phyloP scores from a whole-genome alignment of 2,329 filamentous ascomycete species.

The Cadophora sp. region DNA sequence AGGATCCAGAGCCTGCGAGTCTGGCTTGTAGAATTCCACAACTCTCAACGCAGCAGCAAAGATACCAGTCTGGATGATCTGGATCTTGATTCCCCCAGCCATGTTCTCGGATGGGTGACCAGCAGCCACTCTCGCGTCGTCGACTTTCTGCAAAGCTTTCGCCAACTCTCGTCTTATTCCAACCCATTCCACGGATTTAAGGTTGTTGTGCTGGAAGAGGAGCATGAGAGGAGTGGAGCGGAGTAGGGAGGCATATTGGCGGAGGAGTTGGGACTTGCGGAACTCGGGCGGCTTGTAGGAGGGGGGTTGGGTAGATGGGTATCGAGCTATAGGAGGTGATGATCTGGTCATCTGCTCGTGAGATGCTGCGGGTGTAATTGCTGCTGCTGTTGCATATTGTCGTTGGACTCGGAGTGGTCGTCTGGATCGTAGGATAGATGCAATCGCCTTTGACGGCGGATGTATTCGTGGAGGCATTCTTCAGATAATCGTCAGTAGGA shows the following conservation, averaged over 20 bases:
- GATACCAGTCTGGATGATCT: conserved; percentile 88
- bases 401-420: conserved; percentile 47
- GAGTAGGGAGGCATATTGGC: conserved; percentile 75
- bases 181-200: conserved; percentile 71
- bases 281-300: conserved; percentile 86
- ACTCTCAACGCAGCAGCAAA: conserved; percentile 85
- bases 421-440: conserved; percentile 46
- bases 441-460: conserved; percentile 42
- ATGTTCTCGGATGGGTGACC: conserved; percentile 55
- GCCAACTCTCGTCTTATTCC: conserved; percentile 69
- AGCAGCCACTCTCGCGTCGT: conserved; percentile 57
- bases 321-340: conserved; percentile 47
- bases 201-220: conserved; percentile 78
- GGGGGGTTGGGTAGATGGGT: conserved; percentile 76
- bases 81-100: conserved; percentile 71
- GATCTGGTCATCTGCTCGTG: conserved; percentile 55
- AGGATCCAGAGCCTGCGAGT: conserved; percentile 45
- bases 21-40: conserved; percentile 79
- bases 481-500: conserved; percentile 18
- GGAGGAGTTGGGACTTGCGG: conserved; percentile 86
- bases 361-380: conserved; percentile 55
- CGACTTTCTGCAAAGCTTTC: conserved; percentile 66
- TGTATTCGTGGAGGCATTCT: conserved; percentile 60
- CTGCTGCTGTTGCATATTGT: conserved; percentile 58
- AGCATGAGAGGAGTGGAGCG: conserved; percentile 74